Base-by-base conservation (phyloP, 805 yeast genomes). In the Cyberlindnera misumaiensis region DNA sequence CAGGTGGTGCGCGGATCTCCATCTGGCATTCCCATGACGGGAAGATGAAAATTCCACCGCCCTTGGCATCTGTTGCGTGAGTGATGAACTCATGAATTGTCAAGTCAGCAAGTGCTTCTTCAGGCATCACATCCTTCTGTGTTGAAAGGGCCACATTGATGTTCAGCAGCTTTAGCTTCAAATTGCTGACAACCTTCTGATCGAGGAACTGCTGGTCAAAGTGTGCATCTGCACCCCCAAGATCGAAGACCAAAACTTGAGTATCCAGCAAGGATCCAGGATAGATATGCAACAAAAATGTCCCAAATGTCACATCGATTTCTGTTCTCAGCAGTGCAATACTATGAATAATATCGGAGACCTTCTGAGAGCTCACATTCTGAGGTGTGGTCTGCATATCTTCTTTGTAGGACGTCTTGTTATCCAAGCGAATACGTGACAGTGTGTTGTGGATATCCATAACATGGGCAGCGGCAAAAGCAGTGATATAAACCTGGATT, bases 191-290 rank as follows among this genome's bases (percentile, higher is more conserved):
- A 9, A 61, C 48, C 15, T 56, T 59, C 1, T 64, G 55, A 4
- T 65, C 59, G 32, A 67, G 72, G 12, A 59, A 56, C 35, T 65
- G 64, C 47, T 79, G 83, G 22, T 62, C 41, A 43, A 68, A 67
- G 45, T 75, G 77, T 9, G 71, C 83, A n/a, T 57, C 60, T 3
- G 79, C 59, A 30, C 73, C 69, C 30, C 77, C 81, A 25, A 82
- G 60, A 36, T 68, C 70, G 3, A 82, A 59, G 4, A 78, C 79
- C 46, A 90, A 63, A 0, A 84, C 95, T 47, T 82, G 86, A 2
- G 80, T 60, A 51, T 93, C 97, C 32, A 75, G 66, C 42, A 90
- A 70, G 8, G 93, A 77, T 29, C 87, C 81, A 1, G 98, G 97
- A 52, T 83, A 89, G 0, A 88, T 71, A 38, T 82, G 87, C 2